A percentile compares a stretch with the other conserved stretches of the same genome.
These are phyloP conservation scores for Metarhizium brunneum DNA, from an alignment of 2,329 filamentous ascomycete species.

Conservation along the genomic window DNA sequence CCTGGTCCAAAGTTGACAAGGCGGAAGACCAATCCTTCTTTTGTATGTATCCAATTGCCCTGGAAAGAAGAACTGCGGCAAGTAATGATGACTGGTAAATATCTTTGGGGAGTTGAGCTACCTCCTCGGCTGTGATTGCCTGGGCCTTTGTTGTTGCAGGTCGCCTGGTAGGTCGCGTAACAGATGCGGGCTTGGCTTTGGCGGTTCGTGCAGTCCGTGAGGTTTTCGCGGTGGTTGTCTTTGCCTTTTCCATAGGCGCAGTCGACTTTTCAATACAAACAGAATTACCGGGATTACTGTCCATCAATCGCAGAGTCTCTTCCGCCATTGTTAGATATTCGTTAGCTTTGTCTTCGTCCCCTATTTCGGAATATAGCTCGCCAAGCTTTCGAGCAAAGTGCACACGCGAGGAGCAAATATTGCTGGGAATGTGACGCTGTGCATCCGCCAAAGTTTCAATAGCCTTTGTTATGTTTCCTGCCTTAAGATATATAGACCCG, in stretches of 20 bases:
- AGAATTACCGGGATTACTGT: conserved; percentile 8
- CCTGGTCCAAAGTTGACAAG: conserved; percentile 42
- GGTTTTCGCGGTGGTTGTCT: conserved; percentile 9
- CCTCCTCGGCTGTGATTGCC: conserved; percentile 8
- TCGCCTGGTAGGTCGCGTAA: conserved; percentile 13
- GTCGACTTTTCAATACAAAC: conserved; percentile 6
- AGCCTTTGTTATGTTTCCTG: conserved; percentile 51
- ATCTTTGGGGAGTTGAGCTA: conserved; percentile 18
- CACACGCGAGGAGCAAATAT: conserved; percentile 25
- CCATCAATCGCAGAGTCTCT: conserved; percentile 30
- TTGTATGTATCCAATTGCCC: conserved; percentile 35
- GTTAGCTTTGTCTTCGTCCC: conserved; percentile 32
- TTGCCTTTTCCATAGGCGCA: conserved; percentile 5
- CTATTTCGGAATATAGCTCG: conserved; percentile 42
- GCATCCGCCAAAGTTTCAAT: conserved; percentile 44
- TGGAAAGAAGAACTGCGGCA: conserved; percentile 24
- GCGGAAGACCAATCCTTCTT: conserved; percentile 51
- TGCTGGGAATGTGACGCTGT: conserved; percentile 38
- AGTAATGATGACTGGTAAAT: conserved; percentile 27
- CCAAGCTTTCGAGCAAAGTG: conserved; percentile 45
- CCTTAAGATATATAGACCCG: conserved; percentile 45
- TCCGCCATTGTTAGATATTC: conserved; percentile 41
- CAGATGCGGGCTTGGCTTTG: conserved; percentile 15
- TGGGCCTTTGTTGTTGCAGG: conserved; percentile 9
- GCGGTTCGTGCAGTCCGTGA: not conserved